Evolutionary conservation across 805 yeast genomes (phyloP), one percentile per base, ranked within the genome.

Genomic region (Nakazawaea molendinolei): DNA sequence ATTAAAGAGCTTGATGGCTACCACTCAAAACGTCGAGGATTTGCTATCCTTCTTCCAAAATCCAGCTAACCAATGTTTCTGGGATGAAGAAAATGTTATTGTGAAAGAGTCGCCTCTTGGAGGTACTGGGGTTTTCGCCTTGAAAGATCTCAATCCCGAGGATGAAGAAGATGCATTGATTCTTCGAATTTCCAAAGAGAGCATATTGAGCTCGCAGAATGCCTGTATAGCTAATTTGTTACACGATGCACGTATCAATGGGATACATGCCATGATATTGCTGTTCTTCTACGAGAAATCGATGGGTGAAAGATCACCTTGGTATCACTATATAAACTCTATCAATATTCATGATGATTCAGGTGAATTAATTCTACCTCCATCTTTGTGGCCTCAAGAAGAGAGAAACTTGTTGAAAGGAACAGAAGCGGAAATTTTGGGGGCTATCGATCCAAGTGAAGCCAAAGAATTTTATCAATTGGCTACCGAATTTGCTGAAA

Each of bases 71-170:
- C 67, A 74, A 36, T 69, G 80, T 1, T 67, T 63, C 41, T 74
- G 86, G 71, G 67, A 74, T 40, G 53, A 67, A 5, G 67, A 63
- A 2, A 36, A 55, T 2, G 50, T 80, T 8, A 61, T 63, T 25
- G 53, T 81, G 1, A 61, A 55, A 23, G 42, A 46, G n/a, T 74
- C 86, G 0, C 45, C 56, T 3, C 41, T 60, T 2, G 86, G 85
- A 3, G 95, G 95, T 1, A 44, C 74, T 2, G 95, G 95, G 5
- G 90, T 86, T 0, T 82, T 81, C 52, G 79, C 83, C 5, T 58
- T 52, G 5, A 38, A 47, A 20, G 56, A 52, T 6, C 51, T 52
- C 23, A 66, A 55, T 25, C 56, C 59, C 1, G 52, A 52, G 9
- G 47, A 49, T n/a, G 43, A 52, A 19, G 41, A 42, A 8, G 41